Evolutionary conservation across 1,284 basidiomycete genomes (phyloP).

Genomic region (Irpex sp.): DNA sequence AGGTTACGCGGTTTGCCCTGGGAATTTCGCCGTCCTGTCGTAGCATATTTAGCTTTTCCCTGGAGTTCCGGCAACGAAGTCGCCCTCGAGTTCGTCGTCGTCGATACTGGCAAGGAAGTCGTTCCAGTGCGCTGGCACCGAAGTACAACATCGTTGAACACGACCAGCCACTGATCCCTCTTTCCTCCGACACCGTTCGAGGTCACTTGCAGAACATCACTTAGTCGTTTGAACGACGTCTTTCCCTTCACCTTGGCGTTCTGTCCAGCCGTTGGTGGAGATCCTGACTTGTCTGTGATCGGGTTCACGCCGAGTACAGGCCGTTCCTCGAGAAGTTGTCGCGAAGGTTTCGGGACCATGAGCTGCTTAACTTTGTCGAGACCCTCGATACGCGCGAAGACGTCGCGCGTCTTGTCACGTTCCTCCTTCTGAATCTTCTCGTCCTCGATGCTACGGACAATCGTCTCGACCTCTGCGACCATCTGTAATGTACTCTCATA

Average conservation of each 20-base stretch:
- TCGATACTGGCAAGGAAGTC: slow-evolving; percentile 81
- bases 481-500: slow-evolving; percentile 95
- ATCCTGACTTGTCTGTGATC: slow-evolving; percentile 30
- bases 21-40: slow-evolving; percentile 66
- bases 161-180: slow-evolving; percentile 91
- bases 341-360: slow-evolving; percentile 84
- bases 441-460: slow-evolving; percentile 95
- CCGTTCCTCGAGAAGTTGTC: slow-evolving; percentile 84
- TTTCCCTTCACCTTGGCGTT: slow-evolving; percentile 65
- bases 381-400: slow-evolving; percentile 94
- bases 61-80: slow-evolving; percentile 78
- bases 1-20: slow-evolving; percentile 83
- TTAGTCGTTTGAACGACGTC: slow-evolving; percentile 80
- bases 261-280: slow-evolving; percentile 51
- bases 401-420: slow-evolving; percentile 90
- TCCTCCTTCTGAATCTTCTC: slow-evolving; percentile 97
- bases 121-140: slow-evolving; percentile 89
- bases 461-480: slow-evolving; percentile 95
- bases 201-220: slow-evolving; percentile 66
- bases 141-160: slow-evolving; percentile 93
- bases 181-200: slow-evolving; percentile 62
- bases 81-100: slow-evolving; percentile 63
- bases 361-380: slow-evolving; percentile 86
- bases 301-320: slow-evolving; percentile 31
- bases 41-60: slow-evolving; percentile 77